Evolutionary conservation across 805 yeast species (phyloP).

Genomic region (Kuraishia floccosa): DNA sequence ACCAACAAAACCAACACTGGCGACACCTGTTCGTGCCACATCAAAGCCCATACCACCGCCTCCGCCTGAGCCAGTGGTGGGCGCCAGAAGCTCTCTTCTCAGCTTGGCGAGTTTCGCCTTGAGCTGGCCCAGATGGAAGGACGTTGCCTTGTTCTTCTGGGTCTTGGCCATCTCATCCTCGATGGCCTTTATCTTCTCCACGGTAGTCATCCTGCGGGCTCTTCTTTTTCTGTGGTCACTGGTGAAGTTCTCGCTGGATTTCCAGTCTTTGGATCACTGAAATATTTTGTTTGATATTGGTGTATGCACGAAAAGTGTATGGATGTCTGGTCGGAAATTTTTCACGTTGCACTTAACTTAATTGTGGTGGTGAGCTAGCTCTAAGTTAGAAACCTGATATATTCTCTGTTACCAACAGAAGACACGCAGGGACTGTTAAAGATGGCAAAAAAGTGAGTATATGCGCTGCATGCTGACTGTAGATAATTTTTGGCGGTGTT

Average conservation of each 20-base stretch:
- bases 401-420: no score
- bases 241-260: no score
- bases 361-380: no score
- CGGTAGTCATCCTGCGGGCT: constrained; percentile 40
- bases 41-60: constrained; percentile 93
- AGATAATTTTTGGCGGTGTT: not conserved
- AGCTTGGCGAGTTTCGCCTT: constrained; percentile 94
- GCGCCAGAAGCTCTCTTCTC: constrained; percentile 80
- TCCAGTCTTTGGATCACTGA: no score
- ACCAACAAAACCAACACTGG: constrained; percentile 95
- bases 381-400: no score
- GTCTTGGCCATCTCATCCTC: constrained; percentile 95
- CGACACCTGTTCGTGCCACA: constrained; percentile 98
- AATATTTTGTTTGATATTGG: no score
- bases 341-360: no score
- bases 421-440: no score
- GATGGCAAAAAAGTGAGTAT: constrained; percentile 38
- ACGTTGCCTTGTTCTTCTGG: constrained; percentile 96
- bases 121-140: constrained; percentile 93
- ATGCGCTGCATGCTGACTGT: not conserved
- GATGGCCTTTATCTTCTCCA: constrained; percentile 71
- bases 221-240: not conserved
- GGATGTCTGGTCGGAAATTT: no score
- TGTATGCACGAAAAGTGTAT: no score
- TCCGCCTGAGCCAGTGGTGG: constrained; percentile 69